A percentile compares a stretch with the other conserved stretches of the same genome.
These are phyloP conservation scores for Pichia terricola DNA, from an alignment of 1,139 yeast genomes.

Conservation along the genomic window DNA sequence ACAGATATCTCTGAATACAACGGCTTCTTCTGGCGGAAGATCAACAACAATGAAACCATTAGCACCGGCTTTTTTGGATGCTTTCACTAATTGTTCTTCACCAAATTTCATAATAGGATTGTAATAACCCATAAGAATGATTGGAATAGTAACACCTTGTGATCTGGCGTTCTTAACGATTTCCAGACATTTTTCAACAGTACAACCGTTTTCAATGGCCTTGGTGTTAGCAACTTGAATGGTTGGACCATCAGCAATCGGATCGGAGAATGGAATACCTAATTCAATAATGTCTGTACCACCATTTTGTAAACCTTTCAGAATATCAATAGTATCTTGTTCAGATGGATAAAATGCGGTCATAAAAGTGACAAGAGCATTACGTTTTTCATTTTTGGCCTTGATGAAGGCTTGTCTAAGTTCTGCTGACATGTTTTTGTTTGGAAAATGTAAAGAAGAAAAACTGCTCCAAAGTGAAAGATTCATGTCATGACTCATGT, in stretches of 20 bases:
- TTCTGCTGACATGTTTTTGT: constrained; percentile 47
- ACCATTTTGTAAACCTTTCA: constrained; percentile 84
- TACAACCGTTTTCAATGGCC: constrained; percentile 76
- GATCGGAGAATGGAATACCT: constrained; percentile 97
- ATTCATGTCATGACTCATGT: no score
- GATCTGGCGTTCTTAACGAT: constrained; percentile 66
- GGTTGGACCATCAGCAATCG: constrained; percentile 97
- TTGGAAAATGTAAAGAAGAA: no score
- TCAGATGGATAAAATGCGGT: constrained; percentile 92
- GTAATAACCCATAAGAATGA: constrained; percentile 93
- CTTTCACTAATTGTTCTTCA: constrained; percentile 70
- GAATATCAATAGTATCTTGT: constrained; percentile 78
- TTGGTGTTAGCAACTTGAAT: constrained; percentile 78
- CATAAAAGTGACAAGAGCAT: constrained; percentile 83
- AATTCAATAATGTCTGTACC: constrained; percentile 93
- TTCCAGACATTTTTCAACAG: constrained; percentile 59
- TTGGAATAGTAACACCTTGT: constrained; percentile 79
- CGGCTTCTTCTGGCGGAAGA: constrained; percentile 96
- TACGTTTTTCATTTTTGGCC: constrained; percentile 68
- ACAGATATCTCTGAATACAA: constrained; percentile 70
- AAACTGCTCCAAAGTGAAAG: no score
- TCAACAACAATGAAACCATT: constrained; percentile 93
- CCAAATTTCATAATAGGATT: constrained; percentile 90
- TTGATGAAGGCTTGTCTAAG: constrained; percentile 62
- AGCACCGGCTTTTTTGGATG: constrained; percentile 80